Evolutionary conservation across 139 green algal genomes (phyloP).

Genomic region (Raphidocelis subcapitata): DNA sequence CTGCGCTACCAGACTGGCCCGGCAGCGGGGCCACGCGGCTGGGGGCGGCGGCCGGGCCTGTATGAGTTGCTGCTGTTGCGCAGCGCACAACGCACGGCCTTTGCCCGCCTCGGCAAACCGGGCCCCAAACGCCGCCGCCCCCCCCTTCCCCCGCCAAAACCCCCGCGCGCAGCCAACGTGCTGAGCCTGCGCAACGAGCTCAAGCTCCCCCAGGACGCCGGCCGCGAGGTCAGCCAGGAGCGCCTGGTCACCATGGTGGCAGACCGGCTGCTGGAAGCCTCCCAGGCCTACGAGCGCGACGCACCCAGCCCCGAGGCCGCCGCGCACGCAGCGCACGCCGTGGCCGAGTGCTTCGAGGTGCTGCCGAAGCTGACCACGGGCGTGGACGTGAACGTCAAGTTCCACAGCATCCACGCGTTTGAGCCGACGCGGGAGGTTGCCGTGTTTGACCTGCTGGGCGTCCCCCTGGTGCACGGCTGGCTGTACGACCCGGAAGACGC

Average conservation of each 20-base stretch:
- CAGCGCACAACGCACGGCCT: too few species aligned
- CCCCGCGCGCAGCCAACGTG: slow-evolving; percentile 57
- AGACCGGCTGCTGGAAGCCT: slow-evolving; percentile 70
- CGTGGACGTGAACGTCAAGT: slow-evolving; percentile 96
- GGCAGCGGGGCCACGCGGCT: too few species aligned
- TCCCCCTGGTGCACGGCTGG: slow-evolving; percentile 94
- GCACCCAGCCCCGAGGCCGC: background rate
- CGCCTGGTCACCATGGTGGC: slow-evolving; percentile 74
- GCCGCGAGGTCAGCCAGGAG: slow-evolving; percentile 45
- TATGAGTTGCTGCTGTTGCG: too few species aligned
- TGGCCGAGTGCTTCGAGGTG: slow-evolving; percentile 41
- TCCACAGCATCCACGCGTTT: slow-evolving; percentile 51
- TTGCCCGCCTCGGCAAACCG: too few species aligned
- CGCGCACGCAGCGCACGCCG: slow-evolving; percentile 30
- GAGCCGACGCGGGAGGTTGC: slow-evolving; percentile 63
- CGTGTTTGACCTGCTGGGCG: slow-evolving; percentile 96
- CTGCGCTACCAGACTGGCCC: too few species aligned
- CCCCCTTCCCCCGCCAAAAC: background rate
- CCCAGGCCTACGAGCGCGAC: slow-evolving; percentile 33
- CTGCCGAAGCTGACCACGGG: slow-evolving; percentile 63
- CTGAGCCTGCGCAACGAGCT: slow-evolving; percentile 75
- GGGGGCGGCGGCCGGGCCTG: too few species aligned
- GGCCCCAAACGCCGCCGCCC: too few species aligned
- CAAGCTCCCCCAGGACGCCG: slow-evolving; percentile 40
- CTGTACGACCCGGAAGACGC: slow-evolving; percentile 70